phyloP scores from a whole-genome alignment of 78 protist genomes.

The Cavenderia fasciculata region DNA sequence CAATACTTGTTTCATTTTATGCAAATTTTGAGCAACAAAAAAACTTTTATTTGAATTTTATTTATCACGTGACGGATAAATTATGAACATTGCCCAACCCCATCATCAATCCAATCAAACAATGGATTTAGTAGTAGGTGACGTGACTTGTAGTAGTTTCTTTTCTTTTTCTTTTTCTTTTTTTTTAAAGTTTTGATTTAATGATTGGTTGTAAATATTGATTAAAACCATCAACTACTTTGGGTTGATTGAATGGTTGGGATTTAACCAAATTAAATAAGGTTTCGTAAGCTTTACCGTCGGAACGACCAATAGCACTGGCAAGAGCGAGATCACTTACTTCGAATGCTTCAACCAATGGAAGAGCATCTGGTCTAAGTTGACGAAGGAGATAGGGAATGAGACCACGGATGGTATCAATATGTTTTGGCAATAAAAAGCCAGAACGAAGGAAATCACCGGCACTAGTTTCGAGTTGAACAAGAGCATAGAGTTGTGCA shows the following conservation, averaged over 20 bases:
- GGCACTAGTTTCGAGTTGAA: not conserved
- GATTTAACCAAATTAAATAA: conserved; percentile 44
- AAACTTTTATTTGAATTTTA: too few relatives aligned
- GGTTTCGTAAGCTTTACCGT: conserved; percentile 81
- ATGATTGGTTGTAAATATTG: too few relatives aligned
- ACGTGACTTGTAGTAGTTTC: too few relatives aligned
- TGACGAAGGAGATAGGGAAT: not conserved
- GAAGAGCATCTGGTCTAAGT: conserved; percentile 66
- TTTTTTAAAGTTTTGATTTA: too few relatives aligned
- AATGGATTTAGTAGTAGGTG: too few relatives aligned
- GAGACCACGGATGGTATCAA: not conserved
- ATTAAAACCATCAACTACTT: not conserved
- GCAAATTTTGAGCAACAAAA: too few relatives aligned
- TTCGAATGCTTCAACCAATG: conserved; percentile 80
- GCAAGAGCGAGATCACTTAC: conserved; percentile 43
- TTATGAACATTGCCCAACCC: too few relatives aligned
- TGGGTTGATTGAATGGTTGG: conserved; percentile 66
- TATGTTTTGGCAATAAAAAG: not conserved
- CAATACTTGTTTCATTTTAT: too few relatives aligned
- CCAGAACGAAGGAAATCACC: conserved; percentile 18
- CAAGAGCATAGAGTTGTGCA: conserved; percentile 14
- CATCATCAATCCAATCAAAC: too few relatives aligned
- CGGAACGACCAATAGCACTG: conserved; percentile 65
- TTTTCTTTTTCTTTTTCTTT: too few relatives aligned
- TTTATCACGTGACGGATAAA: too few relatives aligned